Conservation (phyloP, 345 rosid genomes). For the Sisymbrium irio region DNA sequence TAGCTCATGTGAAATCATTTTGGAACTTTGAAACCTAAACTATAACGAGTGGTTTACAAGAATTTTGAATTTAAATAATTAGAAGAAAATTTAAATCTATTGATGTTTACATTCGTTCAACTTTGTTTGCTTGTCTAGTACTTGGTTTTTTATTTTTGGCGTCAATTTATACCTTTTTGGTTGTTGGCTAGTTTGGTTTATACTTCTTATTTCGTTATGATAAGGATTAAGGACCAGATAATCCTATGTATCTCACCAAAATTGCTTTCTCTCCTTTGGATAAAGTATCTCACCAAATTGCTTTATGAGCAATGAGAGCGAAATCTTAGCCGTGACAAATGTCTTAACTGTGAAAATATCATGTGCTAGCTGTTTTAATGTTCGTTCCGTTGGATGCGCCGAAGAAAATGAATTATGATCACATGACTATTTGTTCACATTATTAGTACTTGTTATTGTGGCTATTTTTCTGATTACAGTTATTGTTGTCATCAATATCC, state of each 20-base stretch:
- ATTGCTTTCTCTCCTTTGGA: background rate
- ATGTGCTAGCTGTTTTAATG: background rate
- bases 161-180: background rate
- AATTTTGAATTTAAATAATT: background rate
- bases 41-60: background rate
- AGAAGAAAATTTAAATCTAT: background rate
- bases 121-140: background rate
- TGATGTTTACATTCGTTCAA: background rate
- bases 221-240: background rate
- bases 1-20: background rate
- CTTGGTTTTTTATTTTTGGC: background rate
- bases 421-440: constrained; percentile 25
- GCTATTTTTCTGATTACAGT: constrained; percentile 8
- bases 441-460: background rate
- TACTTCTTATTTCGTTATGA: background rate
- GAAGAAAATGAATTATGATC: constrained; percentile 16
- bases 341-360: background rate
- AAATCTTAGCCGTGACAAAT: constrained; percentile 12
- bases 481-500: constrained; percentile 13
- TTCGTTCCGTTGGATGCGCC: constrained; percentile 28
- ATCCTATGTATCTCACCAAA: background rate
- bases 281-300: background rate
- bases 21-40: background rate
- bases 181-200: background rate
- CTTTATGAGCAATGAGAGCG: background rate